phyloP scores from a whole-genome alignment of 495 filamentous ascomycete species.

The Xanthoparmelia taractica region DNA sequence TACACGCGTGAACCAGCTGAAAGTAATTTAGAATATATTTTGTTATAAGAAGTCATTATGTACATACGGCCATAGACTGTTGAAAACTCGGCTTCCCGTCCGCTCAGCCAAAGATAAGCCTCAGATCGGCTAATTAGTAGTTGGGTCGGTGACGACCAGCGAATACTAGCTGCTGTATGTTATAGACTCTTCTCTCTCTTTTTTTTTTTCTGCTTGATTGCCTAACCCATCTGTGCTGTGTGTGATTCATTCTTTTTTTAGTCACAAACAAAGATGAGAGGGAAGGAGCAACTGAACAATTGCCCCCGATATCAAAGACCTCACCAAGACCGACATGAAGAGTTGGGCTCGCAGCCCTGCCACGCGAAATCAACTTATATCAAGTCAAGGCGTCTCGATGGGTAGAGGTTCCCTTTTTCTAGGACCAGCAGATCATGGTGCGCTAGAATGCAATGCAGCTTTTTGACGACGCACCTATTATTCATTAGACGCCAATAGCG shows the following conservation, averaged over 20 bases:
- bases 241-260: too few relatives aligned
- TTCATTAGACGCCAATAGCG: neutral
- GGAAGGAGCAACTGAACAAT: too few relatives aligned
- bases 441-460: neutral
- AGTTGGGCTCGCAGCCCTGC: neutral
- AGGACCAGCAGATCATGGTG: neutral
- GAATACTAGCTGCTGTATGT: slow-evolving; percentile 29
- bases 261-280: too few relatives aligned
- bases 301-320: too few relatives aligned
- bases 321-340: neutral
- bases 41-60: too few relatives aligned
- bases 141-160: slow-evolving; percentile 29
- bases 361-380: neutral
- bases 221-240: too few relatives aligned
- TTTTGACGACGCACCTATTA: neutral
- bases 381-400: neutral
- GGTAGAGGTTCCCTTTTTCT: neutral
- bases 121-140: slow-evolving; percentile 27
- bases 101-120: slow-evolving; percentile 26
- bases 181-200: too few relatives aligned
- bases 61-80: too few relatives aligned
- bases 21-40: too few relatives aligned
- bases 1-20: too few relatives aligned
- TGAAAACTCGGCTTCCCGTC: too few relatives aligned
- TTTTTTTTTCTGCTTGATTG: too few relatives aligned